Evolutionary conservation across 306 rosid species (phyloP), one percentile per base, ranked within the genome.

Genomic region (Boehmeria nivea): DNA sequence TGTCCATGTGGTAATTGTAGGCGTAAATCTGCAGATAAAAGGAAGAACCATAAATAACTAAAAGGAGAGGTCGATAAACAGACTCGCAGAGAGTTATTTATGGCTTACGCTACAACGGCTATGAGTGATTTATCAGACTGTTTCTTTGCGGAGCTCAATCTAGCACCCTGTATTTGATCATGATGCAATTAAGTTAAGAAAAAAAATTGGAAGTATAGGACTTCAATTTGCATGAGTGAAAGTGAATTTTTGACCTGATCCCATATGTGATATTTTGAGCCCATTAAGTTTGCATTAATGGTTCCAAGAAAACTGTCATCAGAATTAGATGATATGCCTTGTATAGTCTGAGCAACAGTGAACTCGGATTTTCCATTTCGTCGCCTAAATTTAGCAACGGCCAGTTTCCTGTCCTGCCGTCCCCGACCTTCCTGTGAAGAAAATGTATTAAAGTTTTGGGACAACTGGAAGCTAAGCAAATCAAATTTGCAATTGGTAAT

Each of bases 341-440:
- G 88, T 1, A 77, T 15, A 57, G 68, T 82, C 71, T 82, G 94
- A 60, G 94, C 94, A 24, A 90, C 18, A 3, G 45, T 64, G 65
- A 81, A 82, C 28, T 61, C 86, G 10, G 95, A 82, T 54, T 67
- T 80, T 11, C 94, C 98, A 12, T 66, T 78, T 2, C 74, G 75
- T 31, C 98, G 71, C 61, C 46, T 81, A 65, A 80, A 84, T 60
- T 52, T 67, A 18, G 96, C 98, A 21, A 91, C 81, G 1, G 93
- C 96, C 16, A 91, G 80, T 57, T 91, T 91, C 75, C 96, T 64
- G 50, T 87, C 89, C 78, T 82, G 89, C 47, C 94, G 64, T 54
- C 95, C 98, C 58, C 81, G 76, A 16, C 98, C 98, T 82, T 91
- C 98, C 97, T 86, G 68, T 14, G 44, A 40, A 40, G 17, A 12